These are phyloP conservation scores for Rubroboletus pulcherrimus DNA, from an alignment of 768 basidiomycete species.

Conservation along the genomic window DNA sequence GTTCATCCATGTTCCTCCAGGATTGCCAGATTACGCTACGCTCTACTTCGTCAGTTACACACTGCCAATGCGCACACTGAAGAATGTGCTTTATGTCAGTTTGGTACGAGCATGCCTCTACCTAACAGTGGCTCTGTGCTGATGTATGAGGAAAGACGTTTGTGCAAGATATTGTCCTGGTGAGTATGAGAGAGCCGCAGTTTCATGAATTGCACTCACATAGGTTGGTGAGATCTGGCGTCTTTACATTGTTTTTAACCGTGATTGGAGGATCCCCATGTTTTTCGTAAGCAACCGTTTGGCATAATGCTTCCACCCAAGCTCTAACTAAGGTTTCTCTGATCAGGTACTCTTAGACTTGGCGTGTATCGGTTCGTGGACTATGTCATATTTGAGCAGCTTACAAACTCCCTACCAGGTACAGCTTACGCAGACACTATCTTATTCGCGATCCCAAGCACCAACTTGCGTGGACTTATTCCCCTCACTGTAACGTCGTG, in stretches of 20 bases:
- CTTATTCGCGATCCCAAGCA: constrained; percentile 10
- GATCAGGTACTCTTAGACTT: constrained; percentile 19
- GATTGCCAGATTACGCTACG: constrained; percentile 6
- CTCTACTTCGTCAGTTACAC: constrained; percentile 11
- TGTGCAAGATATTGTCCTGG: constrained; percentile 16
- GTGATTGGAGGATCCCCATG: constrained; percentile 18
- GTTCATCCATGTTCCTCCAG: constrained; percentile 9
- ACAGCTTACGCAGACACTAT: constrained; percentile 8
- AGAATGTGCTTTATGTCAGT: constrained; percentile 13
- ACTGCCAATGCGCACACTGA: constrained; percentile 11
- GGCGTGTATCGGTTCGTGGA: constrained; percentile 17
- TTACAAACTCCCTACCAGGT: constrained; percentile 1
- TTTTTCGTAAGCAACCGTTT: constrained; percentile 12
- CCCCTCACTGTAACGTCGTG: constrained; percentile 13
- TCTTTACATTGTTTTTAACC: constrained; percentile 20
- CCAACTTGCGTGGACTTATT: constrained; percentile 1
- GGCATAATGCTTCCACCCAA: not conserved
- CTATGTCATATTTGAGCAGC: not conserved
- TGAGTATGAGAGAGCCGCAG: not conserved
- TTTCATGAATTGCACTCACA: not conserved
- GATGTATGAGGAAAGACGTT: constrained; percentile 5
- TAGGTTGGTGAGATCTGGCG: constrained; percentile 17
- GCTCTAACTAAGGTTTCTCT: not conserved
- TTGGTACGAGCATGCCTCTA: constrained; percentile 1
- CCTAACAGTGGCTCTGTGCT: not conserved